Evolutionary conservation across 495 filamentous ascomycete species (phyloP).

Genomic region (Podospora pseudocomata): DNA sequence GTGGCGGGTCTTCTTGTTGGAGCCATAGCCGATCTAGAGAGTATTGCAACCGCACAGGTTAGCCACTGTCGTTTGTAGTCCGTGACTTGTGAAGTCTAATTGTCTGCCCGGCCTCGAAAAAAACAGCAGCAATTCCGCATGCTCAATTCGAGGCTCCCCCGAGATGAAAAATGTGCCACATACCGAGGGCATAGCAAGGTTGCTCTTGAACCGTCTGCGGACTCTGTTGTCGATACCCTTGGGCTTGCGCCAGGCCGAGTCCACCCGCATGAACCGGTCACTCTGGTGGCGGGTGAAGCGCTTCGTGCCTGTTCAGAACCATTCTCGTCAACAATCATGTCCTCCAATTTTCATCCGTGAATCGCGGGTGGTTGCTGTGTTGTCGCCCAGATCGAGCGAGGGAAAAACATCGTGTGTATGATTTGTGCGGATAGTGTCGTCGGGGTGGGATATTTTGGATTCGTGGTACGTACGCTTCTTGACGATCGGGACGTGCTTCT

Average conservation of each 20-base stretch:
- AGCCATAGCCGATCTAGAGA: constrained; percentile 88
- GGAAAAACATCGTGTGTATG: constrained; percentile 5
- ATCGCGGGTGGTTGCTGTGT: constrained; percentile 2
- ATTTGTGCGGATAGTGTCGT: constrained; percentile 13
- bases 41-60: constrained; percentile 16
- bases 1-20: constrained; percentile 97
- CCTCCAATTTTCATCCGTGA: constrained; percentile 11
- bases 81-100: constrained; percentile 11
- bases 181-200: constrained; percentile 97
- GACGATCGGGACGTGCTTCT: constrained; percentile 98
- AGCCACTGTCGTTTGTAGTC: constrained; percentile 13
- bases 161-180: constrained; percentile 35
- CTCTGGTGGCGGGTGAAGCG: constrained; percentile 93
- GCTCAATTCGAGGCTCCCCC: background rate
- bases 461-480: constrained; percentile 86
- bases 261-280: constrained; percentile 90
- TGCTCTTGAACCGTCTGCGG: constrained; percentile 88
- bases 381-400: constrained; percentile 7
- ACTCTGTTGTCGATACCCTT: constrained; percentile 94
- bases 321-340: constrained; percentile 24
- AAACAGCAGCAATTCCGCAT: background rate
- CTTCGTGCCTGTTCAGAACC: constrained; percentile 64
- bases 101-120: background rate
- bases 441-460: constrained; percentile 14
- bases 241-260: constrained; percentile 90